phyloP scores from a whole-genome alignment of 441 rosid species.

The Adansonia grandidieri region DNA sequence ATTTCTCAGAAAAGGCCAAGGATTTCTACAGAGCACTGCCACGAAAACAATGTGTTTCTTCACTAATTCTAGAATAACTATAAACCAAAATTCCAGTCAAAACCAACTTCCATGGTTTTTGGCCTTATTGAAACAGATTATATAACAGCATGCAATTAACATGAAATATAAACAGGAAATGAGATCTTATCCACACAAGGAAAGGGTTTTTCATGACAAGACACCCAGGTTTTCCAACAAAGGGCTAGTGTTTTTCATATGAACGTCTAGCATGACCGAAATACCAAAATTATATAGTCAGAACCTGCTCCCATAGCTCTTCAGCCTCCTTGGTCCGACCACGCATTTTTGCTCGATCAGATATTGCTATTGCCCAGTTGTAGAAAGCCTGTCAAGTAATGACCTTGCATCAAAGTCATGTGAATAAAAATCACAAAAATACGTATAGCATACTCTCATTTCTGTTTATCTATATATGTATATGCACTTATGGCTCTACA shows the following conservation, averaged over 20 bases:
- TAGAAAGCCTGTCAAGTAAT: constrained; percentile 80
- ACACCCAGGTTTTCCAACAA: neutral
- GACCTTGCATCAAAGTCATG: constrained; percentile 19
- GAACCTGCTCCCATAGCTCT: constrained; percentile 95
- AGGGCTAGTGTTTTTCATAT: neutral
- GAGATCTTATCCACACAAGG: neutral
- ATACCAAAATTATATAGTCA: constrained; percentile 24
- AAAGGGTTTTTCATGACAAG: neutral
- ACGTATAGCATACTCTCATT: neutral
- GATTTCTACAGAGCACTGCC: neutral
- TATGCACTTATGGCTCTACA: neutral
- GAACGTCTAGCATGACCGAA: constrained; percentile 13
- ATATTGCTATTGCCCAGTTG: constrained; percentile 99
- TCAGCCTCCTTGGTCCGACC: constrained; percentile 99
- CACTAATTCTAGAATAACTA: constrained; percentile 5
- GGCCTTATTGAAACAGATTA: constrained; percentile 44
- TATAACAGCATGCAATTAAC: neutral
- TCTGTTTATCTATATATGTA: constrained; percentile 24
- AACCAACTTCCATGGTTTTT: constrained; percentile 91
- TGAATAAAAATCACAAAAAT: neutral
- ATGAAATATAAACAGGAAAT: neutral
- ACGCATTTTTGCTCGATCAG: constrained; percentile 98
- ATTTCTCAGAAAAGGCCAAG: neutral
- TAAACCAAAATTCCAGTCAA: constrained; percentile 25
- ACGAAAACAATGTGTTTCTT: neutral